Conservation (phyloP, 2,329 filamentous ascomycete genomes). For the Plectosphaerella sp. region DNA sequence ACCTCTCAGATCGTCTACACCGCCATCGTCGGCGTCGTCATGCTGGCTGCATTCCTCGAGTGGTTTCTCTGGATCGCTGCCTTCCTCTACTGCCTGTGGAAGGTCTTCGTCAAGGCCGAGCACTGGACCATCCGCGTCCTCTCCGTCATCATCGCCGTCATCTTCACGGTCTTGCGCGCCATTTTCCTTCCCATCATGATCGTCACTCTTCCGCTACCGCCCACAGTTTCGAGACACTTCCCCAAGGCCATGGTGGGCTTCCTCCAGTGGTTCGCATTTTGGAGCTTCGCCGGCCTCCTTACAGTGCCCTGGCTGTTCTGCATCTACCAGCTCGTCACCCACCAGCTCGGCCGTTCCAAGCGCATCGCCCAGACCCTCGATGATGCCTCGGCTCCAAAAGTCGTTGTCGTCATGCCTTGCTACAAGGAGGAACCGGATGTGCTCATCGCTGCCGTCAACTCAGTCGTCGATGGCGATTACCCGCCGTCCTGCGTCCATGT, state of each 20-base stretch:
- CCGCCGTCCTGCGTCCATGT: constrained; percentile 89
- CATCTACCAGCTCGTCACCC: constrained; percentile 84
- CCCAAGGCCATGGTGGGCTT: constrained; percentile 63
- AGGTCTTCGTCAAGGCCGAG: constrained; percentile 86
- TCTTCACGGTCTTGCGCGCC: constrained; percentile 53
- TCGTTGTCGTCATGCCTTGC: constrained; percentile 94
- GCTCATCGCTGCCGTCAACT: constrained; percentile 81
- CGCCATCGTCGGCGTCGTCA: constrained; percentile 71
- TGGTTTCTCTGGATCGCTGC: constrained; percentile 95
- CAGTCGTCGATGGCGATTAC: constrained; percentile 90
- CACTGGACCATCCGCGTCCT: constrained; percentile 78
- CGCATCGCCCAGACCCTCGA: constrained; percentile 81
- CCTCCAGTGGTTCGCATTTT: constrained; percentile 94
- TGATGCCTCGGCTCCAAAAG: constrained; percentile 82
- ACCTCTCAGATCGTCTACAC: constrained; percentile 73
- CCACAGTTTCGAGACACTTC: constrained; percentile 67
- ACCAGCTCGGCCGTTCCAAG: constrained; percentile 76
- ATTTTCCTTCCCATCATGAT: constrained; percentile 94
- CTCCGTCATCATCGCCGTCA: constrained; percentile 67
- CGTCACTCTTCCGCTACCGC: constrained; percentile 81
- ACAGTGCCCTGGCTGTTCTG: constrained; percentile 91
- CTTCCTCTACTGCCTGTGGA: constrained; percentile 85
- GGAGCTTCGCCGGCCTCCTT: constrained; percentile 80
- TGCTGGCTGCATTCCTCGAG: constrained; percentile 81
- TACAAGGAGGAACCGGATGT: constrained; percentile 88